Conservation (phyloP, 106 monocot species). For the Alisma plantagoaquatica region DNA sequence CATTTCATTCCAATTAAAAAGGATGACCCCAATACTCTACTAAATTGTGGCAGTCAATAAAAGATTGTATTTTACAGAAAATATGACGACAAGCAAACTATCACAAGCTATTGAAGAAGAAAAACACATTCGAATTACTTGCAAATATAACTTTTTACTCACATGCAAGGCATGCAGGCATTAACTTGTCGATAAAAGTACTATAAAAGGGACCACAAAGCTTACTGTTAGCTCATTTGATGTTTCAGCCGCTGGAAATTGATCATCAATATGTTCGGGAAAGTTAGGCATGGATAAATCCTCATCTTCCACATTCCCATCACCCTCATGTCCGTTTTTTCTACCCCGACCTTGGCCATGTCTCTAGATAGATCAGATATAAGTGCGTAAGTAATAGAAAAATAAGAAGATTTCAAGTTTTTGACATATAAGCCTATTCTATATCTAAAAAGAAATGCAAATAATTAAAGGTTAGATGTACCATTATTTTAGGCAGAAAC, state of each 20-base stretch:
- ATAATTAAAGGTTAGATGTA: slow-evolving; percentile 4
- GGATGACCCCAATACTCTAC: no score
- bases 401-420: neutral
- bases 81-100: no score
- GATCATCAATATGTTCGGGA: neutral
- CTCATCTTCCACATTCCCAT: slow-evolving; percentile 50
- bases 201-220: neutral
- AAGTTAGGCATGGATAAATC: slow-evolving; percentile 4
- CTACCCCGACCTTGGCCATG: slow-evolving; percentile 34
- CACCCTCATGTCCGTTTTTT: slow-evolving; percentile 52
- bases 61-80: no score
- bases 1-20: no score
- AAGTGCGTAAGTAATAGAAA: neutral
- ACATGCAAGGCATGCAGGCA: no score
- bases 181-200: no score
- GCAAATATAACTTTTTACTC: no score
- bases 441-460: neutral
- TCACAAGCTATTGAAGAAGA: no score
- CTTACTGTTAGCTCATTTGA: neutral
- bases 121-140: no score
- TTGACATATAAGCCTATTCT: neutral
- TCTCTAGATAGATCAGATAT: neutral
- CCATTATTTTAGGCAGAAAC: slow-evolving; percentile 67
- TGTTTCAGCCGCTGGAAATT: neutral
- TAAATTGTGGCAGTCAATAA: no score